These are phyloP conservation scores for Vairimorpha necatrix DNA, from an alignment of 371 early-diverging fungal species.

Conservation along the genomic window DNA sequence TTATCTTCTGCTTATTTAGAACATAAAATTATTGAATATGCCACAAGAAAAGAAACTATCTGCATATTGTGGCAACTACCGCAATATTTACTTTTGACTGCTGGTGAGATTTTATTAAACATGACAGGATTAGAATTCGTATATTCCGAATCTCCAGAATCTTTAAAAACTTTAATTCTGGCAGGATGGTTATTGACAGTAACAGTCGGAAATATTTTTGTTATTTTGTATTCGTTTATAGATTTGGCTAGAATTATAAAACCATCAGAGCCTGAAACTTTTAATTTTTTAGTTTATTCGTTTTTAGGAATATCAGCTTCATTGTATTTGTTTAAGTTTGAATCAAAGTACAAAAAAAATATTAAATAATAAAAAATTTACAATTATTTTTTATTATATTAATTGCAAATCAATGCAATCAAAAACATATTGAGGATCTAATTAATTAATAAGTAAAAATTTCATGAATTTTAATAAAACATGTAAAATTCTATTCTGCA, in stretches of 20 bases:
- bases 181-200: slow-evolving; percentile 63
- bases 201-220: slow-evolving; percentile 65
- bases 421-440: background rate
- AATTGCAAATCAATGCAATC: background rate
- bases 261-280: background rate
- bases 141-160: slow-evolving; percentile 63
- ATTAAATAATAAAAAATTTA: background rate
- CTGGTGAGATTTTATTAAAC: slow-evolving; percentile 68
- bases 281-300: slow-evolving; percentile 20
- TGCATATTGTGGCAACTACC: slow-evolving; percentile 67
- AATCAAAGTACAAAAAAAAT: background rate
- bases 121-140: slow-evolving; percentile 69
- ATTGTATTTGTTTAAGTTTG: slow-evolving; percentile 6
- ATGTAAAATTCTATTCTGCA: too few relatives aligned
- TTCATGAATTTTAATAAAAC: too few relatives aligned
- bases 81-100: slow-evolving; percentile 68
- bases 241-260: slow-evolving; percentile 1
- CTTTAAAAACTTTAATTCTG: slow-evolving; percentile 52
- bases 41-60: slow-evolving; percentile 24
- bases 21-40: slow-evolving; percentile 63
- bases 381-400: background rate
- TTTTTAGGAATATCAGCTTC: slow-evolving; percentile 10
- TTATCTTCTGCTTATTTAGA: slow-evolving; percentile 59
- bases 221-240: slow-evolving; percentile 37
- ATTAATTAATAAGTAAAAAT: too few relatives aligned